Evolutionary conservation across 2,329 filamentous ascomycete species (phyloP).

Genomic region (Arthrobotrys pseudoclavata): DNA sequence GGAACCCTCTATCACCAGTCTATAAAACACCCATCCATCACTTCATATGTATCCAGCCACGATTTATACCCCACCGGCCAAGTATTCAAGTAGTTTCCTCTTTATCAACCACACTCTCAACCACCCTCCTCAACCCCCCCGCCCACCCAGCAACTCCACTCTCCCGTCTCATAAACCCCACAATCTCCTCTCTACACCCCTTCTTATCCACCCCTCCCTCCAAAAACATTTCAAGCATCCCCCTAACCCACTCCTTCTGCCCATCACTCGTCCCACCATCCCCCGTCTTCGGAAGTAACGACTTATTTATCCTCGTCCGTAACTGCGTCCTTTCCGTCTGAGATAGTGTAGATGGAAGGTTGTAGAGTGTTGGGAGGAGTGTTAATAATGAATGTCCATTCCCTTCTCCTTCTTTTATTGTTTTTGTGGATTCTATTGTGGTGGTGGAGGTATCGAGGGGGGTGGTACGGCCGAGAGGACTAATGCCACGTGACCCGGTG

Average conservation of each 20-base stretch:
- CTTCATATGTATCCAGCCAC: too few relatives aligned
- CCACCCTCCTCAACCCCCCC: conserved; percentile 60
- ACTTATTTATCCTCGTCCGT: conserved; percentile 60
- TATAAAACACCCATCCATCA: too few relatives aligned
- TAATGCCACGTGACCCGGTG: background rate
- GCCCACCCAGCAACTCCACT: conserved; percentile 63
- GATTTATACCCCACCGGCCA: too few relatives aligned
- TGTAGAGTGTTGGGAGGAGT: conserved; percentile 58
- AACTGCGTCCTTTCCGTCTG: conserved; percentile 59
- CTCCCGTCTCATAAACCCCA: conserved; percentile 63
- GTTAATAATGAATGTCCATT: conserved; percentile 33
- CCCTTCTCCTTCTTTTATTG: background rate
- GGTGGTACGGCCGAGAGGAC: background rate
- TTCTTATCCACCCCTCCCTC: conserved; percentile 55
- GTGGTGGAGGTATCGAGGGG: background rate
- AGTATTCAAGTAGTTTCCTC: background rate
- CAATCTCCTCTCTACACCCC: conserved; percentile 60
- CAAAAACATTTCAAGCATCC: conserved; percentile 60
- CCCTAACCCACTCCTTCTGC: conserved; percentile 60
- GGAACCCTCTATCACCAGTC: background rate
- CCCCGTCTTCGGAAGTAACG: conserved; percentile 34
- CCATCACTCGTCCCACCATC: conserved; percentile 38
- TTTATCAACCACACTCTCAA: conserved; percentile 59
- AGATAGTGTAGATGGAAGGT: conserved; percentile 41
- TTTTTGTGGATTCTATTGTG: background rate